Evolutionary conservation across 2,329 filamentous ascomycete genomes (phyloP).

Genomic region (Pseudocercospora musae): DNA sequence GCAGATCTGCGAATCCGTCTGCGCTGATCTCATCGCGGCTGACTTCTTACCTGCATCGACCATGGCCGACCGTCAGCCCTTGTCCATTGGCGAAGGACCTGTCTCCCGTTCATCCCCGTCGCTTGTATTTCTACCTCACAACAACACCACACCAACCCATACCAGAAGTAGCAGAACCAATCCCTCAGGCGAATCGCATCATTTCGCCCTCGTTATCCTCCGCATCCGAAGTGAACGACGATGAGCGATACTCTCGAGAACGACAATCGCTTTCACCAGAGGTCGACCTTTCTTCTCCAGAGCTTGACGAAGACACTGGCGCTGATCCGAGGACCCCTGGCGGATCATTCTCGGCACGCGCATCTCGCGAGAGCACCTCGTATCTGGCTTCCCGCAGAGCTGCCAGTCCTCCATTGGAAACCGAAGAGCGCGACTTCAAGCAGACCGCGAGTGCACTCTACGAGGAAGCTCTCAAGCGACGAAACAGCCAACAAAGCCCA

Average conservation of each 20-base stretch:
- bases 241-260: constrained; percentile 56
- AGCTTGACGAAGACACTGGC: constrained; percentile 70
- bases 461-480: constrained; percentile 48
- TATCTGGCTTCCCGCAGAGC: constrained; percentile 63
- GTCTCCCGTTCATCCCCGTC: constrained; percentile 85
- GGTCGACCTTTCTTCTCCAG: constrained; percentile 81
- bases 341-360: constrained; percentile 58
- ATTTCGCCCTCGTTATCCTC: constrained; percentile 83
- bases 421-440: constrained; percentile 94
- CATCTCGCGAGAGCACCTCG: constrained; percentile 40
- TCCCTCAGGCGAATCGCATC: constrained; percentile 51
- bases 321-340: constrained; percentile 59
- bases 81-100: constrained; percentile 93
- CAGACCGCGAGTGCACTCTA: constrained; percentile 86
- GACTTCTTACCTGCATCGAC: constrained; percentile 82
- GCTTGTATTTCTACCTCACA: constrained; percentile 94
- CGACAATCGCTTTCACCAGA: constrained; percentile 81
- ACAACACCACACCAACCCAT: constrained; percentile 81
- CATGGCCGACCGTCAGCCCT: constrained; percentile 70
- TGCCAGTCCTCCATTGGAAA: constrained; percentile 85
- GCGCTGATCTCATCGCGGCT: constrained; percentile 93
- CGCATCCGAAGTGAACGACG: constrained; percentile 69
- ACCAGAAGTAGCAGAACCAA: constrained; percentile 53
- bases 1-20: constrained; percentile 88
- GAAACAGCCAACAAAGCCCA: constrained; percentile 39